Conservation (phyloP, 139 green algal species). For the Coccomyxa sp. region DNA sequence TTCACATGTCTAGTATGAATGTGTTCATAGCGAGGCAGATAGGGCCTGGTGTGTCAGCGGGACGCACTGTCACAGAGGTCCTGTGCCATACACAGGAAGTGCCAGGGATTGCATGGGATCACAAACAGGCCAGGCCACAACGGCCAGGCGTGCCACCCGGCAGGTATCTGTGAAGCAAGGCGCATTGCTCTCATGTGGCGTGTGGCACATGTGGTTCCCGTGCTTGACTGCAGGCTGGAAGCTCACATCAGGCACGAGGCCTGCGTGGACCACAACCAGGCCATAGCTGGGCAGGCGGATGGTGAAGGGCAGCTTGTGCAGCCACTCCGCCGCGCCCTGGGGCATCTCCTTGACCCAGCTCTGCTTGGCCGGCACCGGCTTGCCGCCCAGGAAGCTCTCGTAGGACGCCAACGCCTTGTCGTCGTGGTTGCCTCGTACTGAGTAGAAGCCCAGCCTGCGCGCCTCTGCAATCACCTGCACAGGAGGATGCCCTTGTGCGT, state of each 20-base stretch:
- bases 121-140: too few relatives aligned
- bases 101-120: too few relatives aligned
- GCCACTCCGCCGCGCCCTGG: neutral
- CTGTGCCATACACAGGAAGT: too few relatives aligned
- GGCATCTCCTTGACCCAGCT: constrained; percentile 7
- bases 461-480: neutral
- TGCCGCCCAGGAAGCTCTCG: neutral
- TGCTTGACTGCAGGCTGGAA: neutral
- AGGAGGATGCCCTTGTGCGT: too few relatives aligned
- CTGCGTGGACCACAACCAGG: neutral
- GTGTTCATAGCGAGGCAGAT: too few relatives aligned
- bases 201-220: neutral
- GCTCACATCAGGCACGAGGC: constrained; percentile 3
- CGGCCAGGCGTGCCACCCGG: too few relatives aligned
- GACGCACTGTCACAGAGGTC: too few relatives aligned
- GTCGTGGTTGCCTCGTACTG: constrained; percentile 48
- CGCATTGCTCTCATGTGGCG: too few relatives aligned
- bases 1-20: too few relatives aligned
- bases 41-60: too few relatives aligned
- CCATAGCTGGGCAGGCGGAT: neutral
- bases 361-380: constrained; percentile 1
- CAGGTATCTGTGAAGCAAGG: too few relatives aligned
- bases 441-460: neutral
- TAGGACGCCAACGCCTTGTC: constrained; percentile 24
- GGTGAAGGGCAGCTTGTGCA: constrained; percentile 1